Conservation (phyloP, 345 rosid genomes). For the Boechera stricta region DNA sequence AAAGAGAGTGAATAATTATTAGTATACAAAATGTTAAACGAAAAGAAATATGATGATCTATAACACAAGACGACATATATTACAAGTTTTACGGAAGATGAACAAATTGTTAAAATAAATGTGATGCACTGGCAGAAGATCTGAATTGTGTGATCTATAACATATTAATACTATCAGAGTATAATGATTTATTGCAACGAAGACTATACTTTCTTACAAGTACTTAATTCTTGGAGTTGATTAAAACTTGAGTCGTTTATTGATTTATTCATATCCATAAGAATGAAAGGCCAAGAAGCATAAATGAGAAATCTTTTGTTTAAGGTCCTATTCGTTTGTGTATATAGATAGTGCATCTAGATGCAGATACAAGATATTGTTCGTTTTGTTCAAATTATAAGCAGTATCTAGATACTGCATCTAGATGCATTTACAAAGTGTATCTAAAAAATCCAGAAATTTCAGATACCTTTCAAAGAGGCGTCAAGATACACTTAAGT, state of each 20-base stretch:
- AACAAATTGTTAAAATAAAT: background rate
- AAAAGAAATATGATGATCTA: background rate
- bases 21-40: background rate
- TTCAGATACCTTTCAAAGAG: too few relatives aligned
- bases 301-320: background rate
- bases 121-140: constrained; percentile 13
- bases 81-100: constrained; percentile 1
- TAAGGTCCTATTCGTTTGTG: too few relatives aligned
- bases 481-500: too few relatives aligned
- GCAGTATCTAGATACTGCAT: too few relatives aligned
- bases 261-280: background rate
- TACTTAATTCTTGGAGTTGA: background rate
- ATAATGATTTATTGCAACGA: background rate
- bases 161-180: background rate
- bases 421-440: too few relatives aligned
- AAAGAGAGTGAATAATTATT: background rate
- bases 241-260: background rate
- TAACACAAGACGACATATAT: background rate
- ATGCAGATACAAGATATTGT: too few relatives aligned
- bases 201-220: background rate
- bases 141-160: background rate
- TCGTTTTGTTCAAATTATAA: too few relatives aligned
- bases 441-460: too few relatives aligned
- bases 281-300: background rate
- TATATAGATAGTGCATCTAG: too few relatives aligned